Evolutionary conservation across 768 basidiomycete genomes (phyloP).

Genomic region (Naganishia vishniacii): DNA sequence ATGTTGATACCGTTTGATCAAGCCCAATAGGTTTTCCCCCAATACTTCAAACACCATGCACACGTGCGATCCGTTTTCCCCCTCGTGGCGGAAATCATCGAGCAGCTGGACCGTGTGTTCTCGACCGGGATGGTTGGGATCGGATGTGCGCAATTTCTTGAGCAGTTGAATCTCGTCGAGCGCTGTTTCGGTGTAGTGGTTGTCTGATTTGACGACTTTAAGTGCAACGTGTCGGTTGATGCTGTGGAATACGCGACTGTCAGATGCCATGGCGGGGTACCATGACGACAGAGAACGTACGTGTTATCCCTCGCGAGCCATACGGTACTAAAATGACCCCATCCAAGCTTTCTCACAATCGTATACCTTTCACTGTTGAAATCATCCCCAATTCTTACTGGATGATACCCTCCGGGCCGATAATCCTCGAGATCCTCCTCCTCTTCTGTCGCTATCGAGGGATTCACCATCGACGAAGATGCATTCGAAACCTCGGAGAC

Average conservation of each 20-base stretch:
- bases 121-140: conserved; percentile 74
- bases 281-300: conserved; percentile 36
- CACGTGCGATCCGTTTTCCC: conserved; percentile 92
- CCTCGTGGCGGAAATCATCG: conserved; percentile 93
- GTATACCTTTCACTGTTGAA: conserved; percentile 81
- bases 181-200: conserved; percentile 94
- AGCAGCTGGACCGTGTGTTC: conserved; percentile 95
- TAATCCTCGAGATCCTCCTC: conserved; percentile 86
- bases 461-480: conserved; percentile 20
- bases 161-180: conserved; percentile 98
- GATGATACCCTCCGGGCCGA: conserved; percentile 57
- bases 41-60: conserved; percentile 99
- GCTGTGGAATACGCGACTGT: conserved; percentile 51
- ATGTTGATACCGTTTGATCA: conserved; percentile 97
- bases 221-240: conserved; percentile 94
- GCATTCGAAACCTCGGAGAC: conserved; percentile 18
- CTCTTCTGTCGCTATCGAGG: conserved; percentile 47
- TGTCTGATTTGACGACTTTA: conserved; percentile 97
- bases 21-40: conserved; percentile 85
- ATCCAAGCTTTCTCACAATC: conserved; percentile 81
- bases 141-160: conserved; percentile 84
- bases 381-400: conserved; percentile 70
- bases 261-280: background rate
- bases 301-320: conserved; percentile 49
- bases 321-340: conserved; percentile 49